Evolutionary conservation across 1,284 basidiomycete species (phyloP).

Genomic region (Trichosporon sp.): DNA sequence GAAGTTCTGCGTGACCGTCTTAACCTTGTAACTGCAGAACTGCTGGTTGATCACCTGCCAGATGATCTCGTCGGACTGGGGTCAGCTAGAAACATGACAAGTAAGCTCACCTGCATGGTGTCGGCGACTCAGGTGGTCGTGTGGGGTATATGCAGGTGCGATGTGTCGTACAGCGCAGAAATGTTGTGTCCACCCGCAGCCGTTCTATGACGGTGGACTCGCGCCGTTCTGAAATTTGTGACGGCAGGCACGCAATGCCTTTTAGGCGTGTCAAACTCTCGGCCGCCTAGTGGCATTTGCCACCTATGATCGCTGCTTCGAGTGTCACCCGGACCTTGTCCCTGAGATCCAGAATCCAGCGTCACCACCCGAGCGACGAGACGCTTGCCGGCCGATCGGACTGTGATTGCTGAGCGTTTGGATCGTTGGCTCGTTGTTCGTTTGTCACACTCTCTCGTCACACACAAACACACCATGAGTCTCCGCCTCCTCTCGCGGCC

Average conservation of each 20-base stretch:
- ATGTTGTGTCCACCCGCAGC: constrained; percentile 1
- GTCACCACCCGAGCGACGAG: not conserved
- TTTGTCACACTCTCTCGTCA: constrained; percentile 8
- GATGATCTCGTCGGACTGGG: constrained; percentile 89
- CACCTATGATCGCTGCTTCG: constrained; percentile 15
- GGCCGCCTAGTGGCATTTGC: not conserved
- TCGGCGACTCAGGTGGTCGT: not conserved
- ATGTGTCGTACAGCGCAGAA: constrained; percentile 1
- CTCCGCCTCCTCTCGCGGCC: constrained; percentile 43
- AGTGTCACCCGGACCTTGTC: constrained; percentile 1
- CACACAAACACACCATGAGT: constrained; percentile 23
- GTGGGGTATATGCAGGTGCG: constrained; percentile 7
- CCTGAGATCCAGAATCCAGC: constrained; percentile 2
- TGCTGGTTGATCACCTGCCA: constrained; percentile 92
- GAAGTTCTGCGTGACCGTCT: constrained; percentile 93
- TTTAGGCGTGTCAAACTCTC: constrained; percentile 1
- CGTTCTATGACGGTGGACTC: constrained; percentile 14
- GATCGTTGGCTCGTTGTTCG: not conserved
- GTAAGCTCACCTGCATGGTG: constrained; percentile 51
- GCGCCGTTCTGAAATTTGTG: constrained; percentile 23
- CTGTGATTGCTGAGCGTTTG: constrained; percentile 1
- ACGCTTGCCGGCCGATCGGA: not conserved
- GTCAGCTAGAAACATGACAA: constrained; percentile 27
- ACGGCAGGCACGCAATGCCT: not conserved
- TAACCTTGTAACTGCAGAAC: constrained; percentile 96